phyloP scores from a whole-genome alignment of 225 moss, liverwort and hornwort genomes.

The Polytrichum formosum region DNA sequence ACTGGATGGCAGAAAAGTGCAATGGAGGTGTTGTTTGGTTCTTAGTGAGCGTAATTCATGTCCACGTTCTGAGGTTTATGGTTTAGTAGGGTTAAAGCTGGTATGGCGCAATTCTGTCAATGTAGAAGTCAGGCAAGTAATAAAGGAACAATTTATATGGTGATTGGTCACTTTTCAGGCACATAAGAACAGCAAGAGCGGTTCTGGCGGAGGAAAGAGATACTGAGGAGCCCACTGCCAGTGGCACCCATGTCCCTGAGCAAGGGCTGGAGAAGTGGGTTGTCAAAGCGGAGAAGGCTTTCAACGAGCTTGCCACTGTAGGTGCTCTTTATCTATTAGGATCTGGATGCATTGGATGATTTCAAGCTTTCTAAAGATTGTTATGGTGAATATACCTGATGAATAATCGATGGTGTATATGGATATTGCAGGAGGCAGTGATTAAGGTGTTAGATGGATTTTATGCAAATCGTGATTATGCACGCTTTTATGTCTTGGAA shows the following conservation, averaged over 20 bases:
- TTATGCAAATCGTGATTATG: conserved; percentile 68
- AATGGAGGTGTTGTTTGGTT: no score
- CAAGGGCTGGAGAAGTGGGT: conserved; percentile 65
- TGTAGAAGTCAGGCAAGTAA: no score
- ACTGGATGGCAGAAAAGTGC: no score
- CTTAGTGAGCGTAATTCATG: no score
- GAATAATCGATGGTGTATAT: conserved; percentile 7
- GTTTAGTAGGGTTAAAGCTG: no score
- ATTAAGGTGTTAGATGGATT: conserved; percentile 65
- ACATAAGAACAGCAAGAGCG: conserved; percentile 2
- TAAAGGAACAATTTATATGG: neutral
- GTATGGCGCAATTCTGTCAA: no score
- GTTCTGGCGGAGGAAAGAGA: conserved; percentile 11
- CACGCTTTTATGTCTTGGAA: conserved; percentile 87
- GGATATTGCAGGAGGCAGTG: conserved; percentile 43
- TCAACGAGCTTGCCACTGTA: conserved; percentile 76
- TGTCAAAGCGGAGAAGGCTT: conserved; percentile 60
- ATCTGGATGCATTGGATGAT: neutral
- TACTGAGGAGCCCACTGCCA: conserved; percentile 9
- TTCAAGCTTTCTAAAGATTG: neutral
- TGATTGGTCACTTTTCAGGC: neutral
- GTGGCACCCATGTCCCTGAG: conserved; percentile 7
- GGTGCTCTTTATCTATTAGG: conserved; percentile 4
- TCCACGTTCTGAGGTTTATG: no score
- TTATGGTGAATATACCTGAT: neutral